phyloP scores from a whole-genome alignment of 2,329 filamentous ascomycete genomes.

The Chaetomium olivaceum region DNA sequence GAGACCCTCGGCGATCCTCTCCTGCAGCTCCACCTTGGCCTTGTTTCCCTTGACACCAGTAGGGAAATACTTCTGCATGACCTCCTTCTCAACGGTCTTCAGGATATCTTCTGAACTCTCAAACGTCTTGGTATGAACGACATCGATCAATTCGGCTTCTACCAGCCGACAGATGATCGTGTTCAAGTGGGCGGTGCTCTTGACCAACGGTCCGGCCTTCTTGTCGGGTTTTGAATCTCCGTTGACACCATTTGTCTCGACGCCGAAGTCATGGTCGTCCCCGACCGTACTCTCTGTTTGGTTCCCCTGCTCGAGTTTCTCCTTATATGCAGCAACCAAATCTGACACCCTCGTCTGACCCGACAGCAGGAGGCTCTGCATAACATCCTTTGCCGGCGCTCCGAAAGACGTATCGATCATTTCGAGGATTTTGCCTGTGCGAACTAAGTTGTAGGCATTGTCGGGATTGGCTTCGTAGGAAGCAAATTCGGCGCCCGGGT shows the following conservation, averaged over 20 bases:
- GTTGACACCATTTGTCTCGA: slow-evolving; percentile 38
- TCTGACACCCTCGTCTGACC: slow-evolving; percentile 76
- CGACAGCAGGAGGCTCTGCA: slow-evolving; percentile 72
- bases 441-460: slow-evolving; percentile 78
- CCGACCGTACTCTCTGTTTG: slow-evolving; percentile 21
- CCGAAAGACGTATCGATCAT: slow-evolving; percentile 74
- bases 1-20: slow-evolving; percentile 56
- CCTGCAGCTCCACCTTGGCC: slow-evolving; percentile 63
- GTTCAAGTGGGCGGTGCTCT: slow-evolving; percentile 52
- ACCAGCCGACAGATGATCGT: slow-evolving; percentile 57
- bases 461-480: slow-evolving; percentile 83
- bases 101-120: slow-evolving; percentile 62
- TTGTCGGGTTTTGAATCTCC: slow-evolving; percentile 40
- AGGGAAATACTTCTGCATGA: slow-evolving; percentile 56
- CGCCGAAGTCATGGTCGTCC: slow-evolving; percentile 33
- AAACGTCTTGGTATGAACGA: slow-evolving; percentile 58
- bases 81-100: slow-evolving; percentile 62
- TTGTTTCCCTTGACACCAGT: slow-evolving; percentile 62
- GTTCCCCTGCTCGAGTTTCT: slow-evolving; percentile 37
- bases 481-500: slow-evolving; percentile 61
- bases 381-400: slow-evolving; percentile 68
- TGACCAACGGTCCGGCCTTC: slow-evolving; percentile 41
- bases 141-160: slow-evolving; percentile 66
- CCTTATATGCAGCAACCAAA: slow-evolving; percentile 62
- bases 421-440: slow-evolving; percentile 78